Percentiles rank a stretch among this genome's conserved stretches.
phyloP scores from a whole-genome alignment of 2,329 filamentous ascomycete genomes.

The Calonectria fujianensis region DNA sequence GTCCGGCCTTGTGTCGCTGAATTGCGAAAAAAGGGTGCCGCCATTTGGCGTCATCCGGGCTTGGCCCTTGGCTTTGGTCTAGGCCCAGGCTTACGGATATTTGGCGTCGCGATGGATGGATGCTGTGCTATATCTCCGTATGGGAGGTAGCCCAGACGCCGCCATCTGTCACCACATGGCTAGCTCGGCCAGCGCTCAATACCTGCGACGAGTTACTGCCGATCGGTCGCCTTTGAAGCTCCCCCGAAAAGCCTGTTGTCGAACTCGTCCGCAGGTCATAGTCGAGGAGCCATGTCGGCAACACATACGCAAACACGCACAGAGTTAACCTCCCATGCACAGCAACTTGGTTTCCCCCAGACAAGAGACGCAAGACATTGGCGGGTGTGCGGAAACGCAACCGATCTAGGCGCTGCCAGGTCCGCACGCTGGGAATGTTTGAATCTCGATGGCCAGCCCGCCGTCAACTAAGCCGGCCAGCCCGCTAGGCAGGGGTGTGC shows the following conservation, averaged over 20 bases:
- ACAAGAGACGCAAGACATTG: constrained; percentile 39
- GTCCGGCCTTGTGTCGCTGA: background rate
- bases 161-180: constrained; percentile 29
- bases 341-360: constrained; percentile 26
- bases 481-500: constrained; percentile 32
- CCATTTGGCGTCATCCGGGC: constrained; percentile 4
- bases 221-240: constrained; percentile 16
- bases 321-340: constrained; percentile 12
- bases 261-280: constrained; percentile 7
- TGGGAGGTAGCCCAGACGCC: constrained; percentile 26
- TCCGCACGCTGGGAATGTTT: constrained; percentile 35
- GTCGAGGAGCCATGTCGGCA: constrained; percentile 3
- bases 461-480: constrained; percentile 22
- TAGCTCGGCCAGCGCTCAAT: constrained; percentile 25
- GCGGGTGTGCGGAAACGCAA: constrained; percentile 34
- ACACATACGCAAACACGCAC: constrained; percentile 2
- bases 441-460: constrained; percentile 37
- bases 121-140: constrained; percentile 28
- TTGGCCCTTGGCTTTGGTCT: constrained; percentile 21
- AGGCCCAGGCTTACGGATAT: constrained; percentile 13
- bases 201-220: constrained; percentile 21
- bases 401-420: constrained; percentile 38
- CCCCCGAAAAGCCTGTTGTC: constrained; percentile 22
- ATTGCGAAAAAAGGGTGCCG: background rate
- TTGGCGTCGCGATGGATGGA: constrained; percentile 12